Evolutionary conservation across 2,329 filamentous ascomycete species (phyloP), one percentile per base, ranked within the genome.

Genomic region (Microdochium paspali): DNA sequence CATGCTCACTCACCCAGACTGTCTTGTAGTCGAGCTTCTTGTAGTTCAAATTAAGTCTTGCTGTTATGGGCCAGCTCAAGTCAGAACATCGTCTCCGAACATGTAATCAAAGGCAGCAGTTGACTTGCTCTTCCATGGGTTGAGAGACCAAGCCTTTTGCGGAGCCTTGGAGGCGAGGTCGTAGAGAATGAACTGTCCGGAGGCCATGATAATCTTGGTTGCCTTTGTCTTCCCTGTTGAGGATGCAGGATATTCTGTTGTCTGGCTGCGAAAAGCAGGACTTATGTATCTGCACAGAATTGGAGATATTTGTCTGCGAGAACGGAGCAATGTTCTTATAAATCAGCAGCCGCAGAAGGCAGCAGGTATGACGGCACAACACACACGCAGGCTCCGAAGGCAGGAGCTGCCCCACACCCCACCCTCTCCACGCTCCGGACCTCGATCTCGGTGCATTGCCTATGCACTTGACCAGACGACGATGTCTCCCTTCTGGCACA

Each of bases 1-100:
- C n/a, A n/a, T n/a, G n/a, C n/a, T n/a, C n/a, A n/a, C 53, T 47
- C 54, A 70, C 64, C 81, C 82, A 87, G 71, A 82, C 69, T 0
- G 83, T 87, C 58, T 74, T 73, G 66, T 87, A 88, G 43, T 79
- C 71, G 13, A 87, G 61, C 1, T 69, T 69, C 60, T 88, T 88
- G 66, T 74, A 85, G 65, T 87, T 87, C 42, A 88, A 65, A 2
- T 75, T 59, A 48, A 87, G 63, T 1, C 84, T 80, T 42, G 78
- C 83, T 86, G 46, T 24, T 21, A 32, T 9, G 10, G 18, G 31
- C 15, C n/a, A 26, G 9, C 15, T 15, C 24, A 21, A 21, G 24
- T 21, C 18, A 24, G n/a, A 18, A 18, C 10, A 44, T 21, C 18
- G 3, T 5, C 44, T 50, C 7, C 4, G 1, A n/a, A n/a, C n/a